These are phyloP conservation scores for Naganishia antarctica DNA, from an alignment of 768 basidiomycete genomes.

Conservation along the genomic window DNA sequence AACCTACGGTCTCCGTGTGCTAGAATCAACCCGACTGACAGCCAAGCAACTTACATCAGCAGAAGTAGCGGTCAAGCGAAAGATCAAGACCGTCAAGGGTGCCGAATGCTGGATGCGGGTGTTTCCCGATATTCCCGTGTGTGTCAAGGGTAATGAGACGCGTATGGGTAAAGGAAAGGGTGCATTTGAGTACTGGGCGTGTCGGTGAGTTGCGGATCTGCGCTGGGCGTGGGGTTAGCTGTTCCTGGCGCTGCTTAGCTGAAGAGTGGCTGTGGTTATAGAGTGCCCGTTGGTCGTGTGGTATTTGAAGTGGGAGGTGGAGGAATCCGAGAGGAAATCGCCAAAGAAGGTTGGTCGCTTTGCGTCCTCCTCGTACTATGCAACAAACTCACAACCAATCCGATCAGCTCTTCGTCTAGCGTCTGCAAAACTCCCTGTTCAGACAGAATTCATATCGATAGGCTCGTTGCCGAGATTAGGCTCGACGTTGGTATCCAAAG, in stretches of 20 bases:
- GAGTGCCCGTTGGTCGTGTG: conserved; percentile 80
- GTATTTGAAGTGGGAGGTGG: conserved; percentile 89
- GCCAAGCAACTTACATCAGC: conserved; percentile 86
- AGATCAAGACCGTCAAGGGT: conserved; percentile 83
- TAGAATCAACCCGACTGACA: conserved; percentile 71
- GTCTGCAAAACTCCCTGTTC: conserved; percentile 77
- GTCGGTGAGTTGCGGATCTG: conserved; percentile 59
- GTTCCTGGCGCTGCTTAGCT: too few relatives aligned
- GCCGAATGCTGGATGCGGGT: conserved; percentile 78
- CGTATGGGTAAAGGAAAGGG: conserved; percentile 99
- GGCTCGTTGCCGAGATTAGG: conserved; percentile 61
- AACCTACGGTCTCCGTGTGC: conserved; percentile 85
- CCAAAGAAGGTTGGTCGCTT: conserved; percentile 66
- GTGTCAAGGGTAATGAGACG: conserved; percentile 97
- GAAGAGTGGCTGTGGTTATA: conserved; percentile 42
- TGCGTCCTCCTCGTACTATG: background rate
- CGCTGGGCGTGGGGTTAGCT: background rate
- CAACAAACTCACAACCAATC: too few relatives aligned
- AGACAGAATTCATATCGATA: conserved; percentile 76
- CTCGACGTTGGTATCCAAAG: background rate
- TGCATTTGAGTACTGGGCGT: conserved; percentile 94
- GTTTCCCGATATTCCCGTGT: conserved; percentile 95
- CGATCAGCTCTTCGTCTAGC: conserved; percentile 82
- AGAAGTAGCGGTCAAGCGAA: conserved; percentile 80
- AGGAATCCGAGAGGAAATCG: conserved; percentile 84